phyloP scores from a whole-genome alignment of 2,329 filamentous ascomycete genomes.

The Furcasterigmium sp. region DNA sequence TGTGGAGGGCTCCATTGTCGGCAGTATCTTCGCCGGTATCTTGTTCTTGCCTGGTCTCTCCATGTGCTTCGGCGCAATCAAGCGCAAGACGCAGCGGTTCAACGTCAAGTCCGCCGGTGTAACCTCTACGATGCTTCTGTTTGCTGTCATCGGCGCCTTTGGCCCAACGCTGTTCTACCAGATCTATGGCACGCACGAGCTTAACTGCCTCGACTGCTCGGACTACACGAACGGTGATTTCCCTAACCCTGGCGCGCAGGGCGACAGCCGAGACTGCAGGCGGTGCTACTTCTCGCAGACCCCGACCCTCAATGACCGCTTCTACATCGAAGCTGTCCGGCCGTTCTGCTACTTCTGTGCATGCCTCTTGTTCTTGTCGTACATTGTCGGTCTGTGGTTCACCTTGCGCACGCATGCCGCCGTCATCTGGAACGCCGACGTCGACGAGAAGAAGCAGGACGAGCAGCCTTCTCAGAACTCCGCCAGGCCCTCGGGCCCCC shows the following conservation, averaged over 20 bases:
- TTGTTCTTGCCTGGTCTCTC: constrained; percentile 90
- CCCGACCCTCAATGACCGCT: constrained; percentile 77
- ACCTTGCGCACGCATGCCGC: constrained; percentile 93
- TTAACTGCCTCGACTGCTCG: constrained; percentile 71
- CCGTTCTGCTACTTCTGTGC: constrained; percentile 92
- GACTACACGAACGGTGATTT: constrained; percentile 34
- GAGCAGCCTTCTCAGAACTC: constrained; percentile 32
- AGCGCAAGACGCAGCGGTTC: constrained; percentile 96
- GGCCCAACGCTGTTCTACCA: constrained; percentile 96
- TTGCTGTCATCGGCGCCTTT: constrained; percentile 92
- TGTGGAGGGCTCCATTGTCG: constrained; percentile 94
- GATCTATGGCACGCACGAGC: constrained; percentile 94
- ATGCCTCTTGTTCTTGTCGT: constrained; percentile 81
- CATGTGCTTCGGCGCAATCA: constrained; percentile 98
- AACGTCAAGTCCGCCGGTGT: constrained; percentile 95
- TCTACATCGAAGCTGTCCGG: constrained; percentile 84
- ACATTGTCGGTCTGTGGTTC: constrained; percentile 91
- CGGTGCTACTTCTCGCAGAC: constrained; percentile 91
- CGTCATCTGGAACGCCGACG: constrained; percentile 89
- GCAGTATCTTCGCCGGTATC: constrained; percentile 95
- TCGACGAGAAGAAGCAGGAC: constrained; percentile 68
- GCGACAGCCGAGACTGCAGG: constrained; percentile 67
- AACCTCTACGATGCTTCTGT: constrained; percentile 95
- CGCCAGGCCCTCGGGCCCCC: constrained; percentile 27
- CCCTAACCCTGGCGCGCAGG: constrained; percentile 15